Percentiles rank a stretch among this genome's conserved stretches.
Evolutionary conservation across 129 eudicot genomes (phyloP).

Genomic region (Lactuca sativa): DNA sequence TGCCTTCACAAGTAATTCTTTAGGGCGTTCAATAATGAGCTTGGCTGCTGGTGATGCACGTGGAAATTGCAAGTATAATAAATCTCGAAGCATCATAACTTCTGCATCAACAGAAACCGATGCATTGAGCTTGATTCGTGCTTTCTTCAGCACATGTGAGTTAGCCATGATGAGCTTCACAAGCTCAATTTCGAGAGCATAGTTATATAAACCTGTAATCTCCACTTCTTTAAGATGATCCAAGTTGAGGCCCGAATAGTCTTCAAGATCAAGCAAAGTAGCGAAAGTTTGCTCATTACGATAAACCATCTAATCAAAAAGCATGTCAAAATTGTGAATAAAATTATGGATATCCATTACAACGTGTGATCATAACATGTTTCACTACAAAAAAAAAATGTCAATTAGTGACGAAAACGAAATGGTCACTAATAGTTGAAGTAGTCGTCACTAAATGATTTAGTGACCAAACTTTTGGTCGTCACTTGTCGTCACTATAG

Average conservation of each 20-base stretch:
- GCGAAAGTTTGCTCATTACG: neutral
- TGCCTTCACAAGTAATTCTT: no score
- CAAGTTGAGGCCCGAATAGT: neutral
- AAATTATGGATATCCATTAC: no score
- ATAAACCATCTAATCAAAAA: neutral
- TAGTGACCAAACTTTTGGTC: no score
- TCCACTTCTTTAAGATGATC: neutral
- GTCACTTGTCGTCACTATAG: no score
- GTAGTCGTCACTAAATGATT: no score
- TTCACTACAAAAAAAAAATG: no score
- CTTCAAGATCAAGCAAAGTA: neutral
- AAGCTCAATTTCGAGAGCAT: neutral
- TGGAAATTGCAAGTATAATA: neutral
- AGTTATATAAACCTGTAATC: neutral
- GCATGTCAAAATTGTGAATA: neutral
- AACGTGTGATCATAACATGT: no score
- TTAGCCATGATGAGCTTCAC: conserved; percentile 20
- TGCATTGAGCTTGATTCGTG: neutral
- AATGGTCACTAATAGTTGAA: no score
- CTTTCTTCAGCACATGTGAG: conserved; percentile 7
- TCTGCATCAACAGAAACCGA: conserved; percentile 2
- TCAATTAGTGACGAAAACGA: no score
- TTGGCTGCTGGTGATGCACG: conserved; percentile 14
- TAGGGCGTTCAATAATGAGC: neutral
- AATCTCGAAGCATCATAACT: conserved; percentile 4